phyloP scores from a whole-genome alignment of 192 early-diverging fungal species.

The Entophlyctis luteolus region DNA sequence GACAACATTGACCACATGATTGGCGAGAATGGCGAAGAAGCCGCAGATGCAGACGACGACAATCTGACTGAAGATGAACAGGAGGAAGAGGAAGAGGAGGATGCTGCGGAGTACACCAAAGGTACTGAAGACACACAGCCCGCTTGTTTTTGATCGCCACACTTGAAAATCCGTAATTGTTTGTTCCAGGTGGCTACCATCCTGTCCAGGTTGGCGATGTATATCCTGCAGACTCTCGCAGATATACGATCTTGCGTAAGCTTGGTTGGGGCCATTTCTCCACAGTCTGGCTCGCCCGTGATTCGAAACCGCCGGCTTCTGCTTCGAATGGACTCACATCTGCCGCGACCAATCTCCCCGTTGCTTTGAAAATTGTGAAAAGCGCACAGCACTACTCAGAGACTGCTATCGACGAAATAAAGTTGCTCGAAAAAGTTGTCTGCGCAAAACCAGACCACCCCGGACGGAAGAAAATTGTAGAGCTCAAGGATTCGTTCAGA shows the following conservation, averaged over 20 bases:
- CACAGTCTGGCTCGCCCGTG: slow-evolving; percentile 86
- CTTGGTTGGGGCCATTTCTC: slow-evolving; percentile 99
- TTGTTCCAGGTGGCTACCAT: slow-evolving; percentile 78
- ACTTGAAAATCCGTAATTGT: not conserved
- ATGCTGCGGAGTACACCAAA: slow-evolving; percentile 83
- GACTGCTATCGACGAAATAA: slow-evolving; percentile 93
- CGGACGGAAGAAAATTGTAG: slow-evolving; percentile 69
- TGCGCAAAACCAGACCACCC: slow-evolving; percentile 54
- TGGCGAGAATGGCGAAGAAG: not conserved
- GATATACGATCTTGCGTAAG: slow-evolving; percentile 83
- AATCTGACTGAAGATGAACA: not conserved
- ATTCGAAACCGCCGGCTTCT: not conserved
- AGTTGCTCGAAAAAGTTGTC: slow-evolving; percentile 80
- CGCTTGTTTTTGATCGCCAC: not conserved
- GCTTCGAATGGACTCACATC: too few species aligned
- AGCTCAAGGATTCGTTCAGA: slow-evolving; percentile 89
- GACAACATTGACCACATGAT: not conserved
- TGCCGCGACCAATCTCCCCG: slow-evolving; percentile 64
- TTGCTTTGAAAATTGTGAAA: slow-evolving; percentile 97
- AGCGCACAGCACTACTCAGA: slow-evolving; percentile 92
- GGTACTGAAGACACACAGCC: slow-evolving; percentile 32
- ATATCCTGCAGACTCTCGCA: slow-evolving; percentile 68
- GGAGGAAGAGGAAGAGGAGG: slow-evolving; percentile 71
- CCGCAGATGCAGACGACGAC: not conserved
- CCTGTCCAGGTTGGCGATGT: slow-evolving; percentile 77